Base-by-base conservation (phyloP, 2,329 filamentous ascomycete genomes). In the Triangularia setosa region DNA sequence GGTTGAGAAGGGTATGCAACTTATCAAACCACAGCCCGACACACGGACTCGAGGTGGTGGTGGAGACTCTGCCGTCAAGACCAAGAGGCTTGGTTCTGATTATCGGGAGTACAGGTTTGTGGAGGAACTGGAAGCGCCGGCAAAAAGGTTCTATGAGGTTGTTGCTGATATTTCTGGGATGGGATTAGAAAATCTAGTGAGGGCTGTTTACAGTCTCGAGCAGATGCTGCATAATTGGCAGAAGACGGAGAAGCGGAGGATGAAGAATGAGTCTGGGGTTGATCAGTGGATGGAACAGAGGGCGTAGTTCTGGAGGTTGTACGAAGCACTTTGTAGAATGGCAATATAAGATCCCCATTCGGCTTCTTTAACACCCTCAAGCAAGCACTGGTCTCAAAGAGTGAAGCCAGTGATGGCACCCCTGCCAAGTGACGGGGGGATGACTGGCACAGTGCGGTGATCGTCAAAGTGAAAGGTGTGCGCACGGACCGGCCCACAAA, bases 181-280 rank as follows among this genome's bases (percentile, higher is more conserved):
- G 35, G 74, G 76, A 0, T 21, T 79, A 4, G 58, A 60, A 8
- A 75, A 72, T 9, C 68, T 81, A 6, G 68, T 80, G 12, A 70
- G 70, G 11, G 75, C 76, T 7, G 76, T 79, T 4, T 68, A 67
- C 44, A 74, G 74, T 18, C 69, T 81, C 1, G 79, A 81, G 62
- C 70, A 70, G 57, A 72, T 72, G 28, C 70, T 81, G 48, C 66
- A 74, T 52, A 48, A 71, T 1, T 79, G 77, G 78, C 73, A 72
- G 35, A 65, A 62, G 16, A 71, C 64, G 25, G 69, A 72, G 58
- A 71, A 70, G 44, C 62, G 69, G 52, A 69, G 68, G 7, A 53
- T 93, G 85, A 80, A 78, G 2, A 77, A 81, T 25, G 61, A 40
- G 11, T 28, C 28, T 5, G 28, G 28, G 21, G 30, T 58, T 25